These are phyloP conservation scores for Diplocarpon mali DNA, from an alignment of 2,329 filamentous ascomycete species.

Conservation along the genomic window DNA sequence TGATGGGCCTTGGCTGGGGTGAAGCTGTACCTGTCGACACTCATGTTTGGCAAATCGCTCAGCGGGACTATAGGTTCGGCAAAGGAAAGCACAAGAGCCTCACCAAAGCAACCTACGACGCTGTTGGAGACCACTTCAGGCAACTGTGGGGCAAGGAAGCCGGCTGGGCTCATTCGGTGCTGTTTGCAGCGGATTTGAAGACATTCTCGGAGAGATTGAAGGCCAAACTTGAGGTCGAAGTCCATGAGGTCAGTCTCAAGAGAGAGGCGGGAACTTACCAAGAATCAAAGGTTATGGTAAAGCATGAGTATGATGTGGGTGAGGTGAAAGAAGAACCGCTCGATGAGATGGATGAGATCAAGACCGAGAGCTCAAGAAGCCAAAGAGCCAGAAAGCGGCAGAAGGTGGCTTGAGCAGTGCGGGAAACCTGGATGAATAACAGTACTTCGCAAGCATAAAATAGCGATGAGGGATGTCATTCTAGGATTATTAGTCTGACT, in stretches of 20 bases:
- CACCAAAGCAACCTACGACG: slow-evolving; percentile 80
- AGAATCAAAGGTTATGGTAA: slow-evolving; percentile 17
- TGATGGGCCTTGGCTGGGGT: slow-evolving; percentile 94
- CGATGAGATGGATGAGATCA: slow-evolving; percentile 12
- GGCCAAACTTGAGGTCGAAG: slow-evolving; percentile 37
- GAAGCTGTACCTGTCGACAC: slow-evolving; percentile 95
- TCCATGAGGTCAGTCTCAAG: slow-evolving; percentile 30
- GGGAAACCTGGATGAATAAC: background rate
- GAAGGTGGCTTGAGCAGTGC: slow-evolving; percentile 7
- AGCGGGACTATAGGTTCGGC: slow-evolving; percentile 88
- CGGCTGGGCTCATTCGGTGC: slow-evolving; percentile 93
- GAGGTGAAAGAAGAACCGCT: slow-evolving; percentile 14
- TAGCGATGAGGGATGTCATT: no score
- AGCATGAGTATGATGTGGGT: slow-evolving; percentile 16
- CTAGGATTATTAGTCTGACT: no score
- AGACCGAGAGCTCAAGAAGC: slow-evolving; percentile 17
- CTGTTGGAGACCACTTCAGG: slow-evolving; percentile 82
- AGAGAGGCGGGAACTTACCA: slow-evolving; percentile 20
- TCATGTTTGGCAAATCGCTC: slow-evolving; percentile 97
- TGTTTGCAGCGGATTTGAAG: slow-evolving; percentile 87
- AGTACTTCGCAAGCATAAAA: background rate
- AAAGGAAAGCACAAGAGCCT: slow-evolving; percentile 74
- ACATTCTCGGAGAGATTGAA: slow-evolving; percentile 59
- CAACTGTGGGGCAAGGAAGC: slow-evolving; percentile 85
- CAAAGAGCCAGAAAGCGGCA: slow-evolving; percentile 22